Base-by-base conservation (phyloP, 768 basidiomycete genomes). In the Leccinum truebloodii region DNA sequence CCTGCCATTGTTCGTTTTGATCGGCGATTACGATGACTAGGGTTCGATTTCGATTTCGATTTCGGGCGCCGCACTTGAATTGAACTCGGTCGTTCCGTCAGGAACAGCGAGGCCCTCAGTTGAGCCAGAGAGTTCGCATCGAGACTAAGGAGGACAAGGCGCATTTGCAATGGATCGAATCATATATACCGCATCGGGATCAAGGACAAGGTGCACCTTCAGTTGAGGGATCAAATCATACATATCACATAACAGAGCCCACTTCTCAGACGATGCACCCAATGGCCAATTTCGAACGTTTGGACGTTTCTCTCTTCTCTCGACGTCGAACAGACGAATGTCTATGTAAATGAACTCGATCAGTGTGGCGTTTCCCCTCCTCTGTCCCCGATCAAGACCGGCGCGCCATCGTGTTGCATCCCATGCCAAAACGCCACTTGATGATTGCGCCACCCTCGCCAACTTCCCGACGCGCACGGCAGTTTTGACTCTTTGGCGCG, bases 351-450 rank as follows among this genome's bases (percentile, higher is more conserved):
- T 50, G 44, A 14, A 50, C 24, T 26, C 6, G 18, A 52, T 22
- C 20, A 34, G 10, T 34, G 35, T 54, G 53, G 54, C 26, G 54
- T 4, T 55, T 24, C 24, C 54, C 55, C 4, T 10, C 41, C n/a
- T 20, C n/a, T 44, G n/a, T 44, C n/a, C 41, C 41, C 41, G 41
- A 44, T 44, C 41, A 20, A 44, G 41, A 20, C 41, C 41, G 39
- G 18, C 32, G 52, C 26, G 26, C 57, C 13, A 37, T 35, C 34
- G n/a, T 58, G 35, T 14, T 22, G 8, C 35, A n/a, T 57, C 53
- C 3, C 57, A 22, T 16, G 57, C 57, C 57, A 57, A 22, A 56
- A 37, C 57, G 54, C 54, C 57, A 58, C 54, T 51, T 18, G 28
- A 30, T 32, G 41, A 44, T 10, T 39, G 30, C 41, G 26, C n/a